Percentiles rank a stretch among this genome's conserved stretches.
phyloP scores from a whole-genome alignment of 495 filamentous ascomycete species.

The Aspergillus mulundensis region DNA sequence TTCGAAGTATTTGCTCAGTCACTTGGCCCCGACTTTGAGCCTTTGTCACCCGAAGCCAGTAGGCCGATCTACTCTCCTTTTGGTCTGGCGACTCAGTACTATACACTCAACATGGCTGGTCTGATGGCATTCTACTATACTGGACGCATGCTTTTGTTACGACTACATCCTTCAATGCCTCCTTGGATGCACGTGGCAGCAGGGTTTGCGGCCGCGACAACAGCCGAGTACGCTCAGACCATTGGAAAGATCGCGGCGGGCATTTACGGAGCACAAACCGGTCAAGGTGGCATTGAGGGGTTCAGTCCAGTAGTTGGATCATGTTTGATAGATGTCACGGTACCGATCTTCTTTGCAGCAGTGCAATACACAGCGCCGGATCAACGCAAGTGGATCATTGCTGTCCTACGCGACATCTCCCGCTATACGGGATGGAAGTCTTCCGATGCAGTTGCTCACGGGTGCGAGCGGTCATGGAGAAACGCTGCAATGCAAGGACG shows the following conservation, averaged over 20 bases:
- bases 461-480: conserved; percentile 81
- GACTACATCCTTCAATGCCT: conserved; percentile 84
- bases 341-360: conserved; percentile 80
- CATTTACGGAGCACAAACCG: conserved; percentile 60
- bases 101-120: conserved; percentile 78
- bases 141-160: conserved; percentile 69
- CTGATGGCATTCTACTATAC: conserved; percentile 84
- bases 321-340: conserved; percentile 71
- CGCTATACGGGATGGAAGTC: conserved; percentile 84
- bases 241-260: conserved; percentile 81
- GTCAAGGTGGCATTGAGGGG: conserved; percentile 46
- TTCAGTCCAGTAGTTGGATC: conserved; percentile 80
- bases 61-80: conserved; percentile 68
- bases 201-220: conserved; percentile 64
- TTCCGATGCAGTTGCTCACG: conserved; percentile 69
- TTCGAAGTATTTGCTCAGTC: conserved; percentile 60
- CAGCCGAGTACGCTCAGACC: conserved; percentile 62
- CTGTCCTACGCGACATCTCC: conserved; percentile 67
- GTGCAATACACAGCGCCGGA: conserved; percentile 69
- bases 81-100: conserved; percentile 75
- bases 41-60: conserved; percentile 68
- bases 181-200: conserved; percentile 85
- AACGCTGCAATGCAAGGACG: conserved; percentile 64
- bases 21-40: conserved; percentile 73
- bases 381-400: conserved; percentile 74